Evolutionary conservation across 2,329 filamentous ascomycete species (phyloP).

Genomic region (Dothiorella sarmentorum): DNA sequence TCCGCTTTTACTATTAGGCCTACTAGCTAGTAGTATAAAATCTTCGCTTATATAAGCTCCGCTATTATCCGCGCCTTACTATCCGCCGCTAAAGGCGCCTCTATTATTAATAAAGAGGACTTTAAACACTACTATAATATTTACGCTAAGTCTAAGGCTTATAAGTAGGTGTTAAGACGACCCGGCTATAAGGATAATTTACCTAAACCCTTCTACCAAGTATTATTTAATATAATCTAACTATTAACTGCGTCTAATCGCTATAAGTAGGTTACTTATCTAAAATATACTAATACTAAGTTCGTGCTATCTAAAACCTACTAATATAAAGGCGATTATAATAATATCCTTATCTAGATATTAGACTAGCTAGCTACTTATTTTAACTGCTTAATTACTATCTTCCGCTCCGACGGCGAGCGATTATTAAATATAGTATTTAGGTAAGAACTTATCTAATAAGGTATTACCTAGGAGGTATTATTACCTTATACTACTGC

Average conservation of each 20-base stretch:
- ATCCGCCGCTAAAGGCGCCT: background rate
- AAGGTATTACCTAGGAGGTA: background rate
- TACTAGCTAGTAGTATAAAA: background rate
- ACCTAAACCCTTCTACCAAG: background rate
- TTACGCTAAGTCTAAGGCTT: background rate
- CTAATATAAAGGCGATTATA: background rate
- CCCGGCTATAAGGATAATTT: background rate
- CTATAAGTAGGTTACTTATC: background rate
- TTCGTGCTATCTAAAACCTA: background rate
- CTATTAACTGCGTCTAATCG: background rate
- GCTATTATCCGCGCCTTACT: background rate
- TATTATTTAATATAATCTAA: background rate
- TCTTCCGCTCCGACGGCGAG: background rate
- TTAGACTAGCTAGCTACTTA: background rate
- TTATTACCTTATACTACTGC: conserved; percentile 9
- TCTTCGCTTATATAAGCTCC: background rate
- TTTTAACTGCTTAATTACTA: background rate
- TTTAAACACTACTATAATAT: background rate
- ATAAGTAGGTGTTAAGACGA: background rate
- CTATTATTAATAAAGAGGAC: background rate
- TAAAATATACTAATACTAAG: background rate
- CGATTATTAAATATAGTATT: background rate
- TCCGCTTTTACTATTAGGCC: background rate
- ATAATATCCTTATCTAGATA: background rate
- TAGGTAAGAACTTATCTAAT: background rate